phyloP scores from a whole-genome alignment of 345 rosid species.

The Alliaria petiolata region DNA sequence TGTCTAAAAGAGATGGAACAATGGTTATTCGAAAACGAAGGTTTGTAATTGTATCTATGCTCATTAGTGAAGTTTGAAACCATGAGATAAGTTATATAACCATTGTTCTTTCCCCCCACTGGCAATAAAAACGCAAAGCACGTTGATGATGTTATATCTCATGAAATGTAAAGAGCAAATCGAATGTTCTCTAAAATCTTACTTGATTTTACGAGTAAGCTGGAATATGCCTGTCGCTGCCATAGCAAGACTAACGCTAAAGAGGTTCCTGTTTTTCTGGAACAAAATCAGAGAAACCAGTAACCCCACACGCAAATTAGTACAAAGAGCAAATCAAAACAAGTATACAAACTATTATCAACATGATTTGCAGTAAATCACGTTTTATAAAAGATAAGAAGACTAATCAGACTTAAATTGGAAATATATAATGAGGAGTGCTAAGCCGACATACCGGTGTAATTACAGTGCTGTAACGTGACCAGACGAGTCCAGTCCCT shows the following conservation, averaged over 20 bases:
- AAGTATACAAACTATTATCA: neutral
- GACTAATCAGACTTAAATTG: neutral
- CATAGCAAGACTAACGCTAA: constrained; percentile 78
- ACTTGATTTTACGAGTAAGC: constrained; percentile 72
- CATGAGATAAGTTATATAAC: neutral
- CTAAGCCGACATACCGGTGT: constrained; percentile 3
- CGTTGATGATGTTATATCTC: neutral
- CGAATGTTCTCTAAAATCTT: no score
- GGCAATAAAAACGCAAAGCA: neutral
- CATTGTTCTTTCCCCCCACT: no score
- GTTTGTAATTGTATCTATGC: neutral
- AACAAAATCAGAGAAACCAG: neutral
- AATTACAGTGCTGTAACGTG: constrained; percentile 22
- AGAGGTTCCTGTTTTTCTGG: constrained; percentile 93
- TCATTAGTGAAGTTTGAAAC: neutral
- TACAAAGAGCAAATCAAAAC: neutral
- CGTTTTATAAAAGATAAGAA: no score
- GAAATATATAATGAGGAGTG: neutral
- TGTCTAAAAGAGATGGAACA: neutral
- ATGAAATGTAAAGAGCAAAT: neutral
- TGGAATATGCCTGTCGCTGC: constrained; percentile 84
- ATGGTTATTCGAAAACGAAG: neutral
- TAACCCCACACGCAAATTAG: no score
- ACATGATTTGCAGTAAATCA: neutral
- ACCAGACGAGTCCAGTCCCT: constrained; percentile 17